Evolutionary conservation across 306 rosid species (phyloP), one percentile per base, ranked within the genome.

Genomic region (Cucurbita pepo): DNA sequence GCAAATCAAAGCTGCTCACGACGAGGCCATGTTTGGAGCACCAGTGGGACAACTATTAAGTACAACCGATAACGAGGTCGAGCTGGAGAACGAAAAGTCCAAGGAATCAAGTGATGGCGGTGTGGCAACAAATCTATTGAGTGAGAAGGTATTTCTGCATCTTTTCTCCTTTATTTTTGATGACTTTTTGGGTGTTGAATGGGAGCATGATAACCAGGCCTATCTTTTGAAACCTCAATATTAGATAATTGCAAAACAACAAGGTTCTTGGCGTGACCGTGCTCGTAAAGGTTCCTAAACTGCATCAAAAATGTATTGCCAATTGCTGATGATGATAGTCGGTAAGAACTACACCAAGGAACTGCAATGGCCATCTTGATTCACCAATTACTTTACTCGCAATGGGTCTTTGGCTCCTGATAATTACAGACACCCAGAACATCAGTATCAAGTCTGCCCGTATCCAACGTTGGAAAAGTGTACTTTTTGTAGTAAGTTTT

Each of bases 231-330:
- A 47, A 44, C 78, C 74, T 66, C 72, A 60, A 56, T 80, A 11
- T 77, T 77, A 90, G 98, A 93, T 89, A 56, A 89, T 90, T 74
- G 93, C 92, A 45, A 90, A 81, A 79, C 89, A 79, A 77, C 92
- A 86, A 81, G 92, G 95, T 19, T 90, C 94, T 30, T 94, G 98
- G 97, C 97, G 97, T 11, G 98, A 94, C 40, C 90, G 96, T 56
- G 92, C 89, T 71, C 91, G 89, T 14, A 77, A 72, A 48, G 75
- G 36, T 71, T 62, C 18, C 10, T 5, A 34, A 71, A 71, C 62
- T 55, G 54, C 41, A 25, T 14, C 4, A 6, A 25, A 53, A 53
- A 9, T 14, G 11, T n/a, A 37, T 34, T 16, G 57, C 34, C 62
- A 37, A 71, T 53, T 71, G 44, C 55, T 8, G 14, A 25, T 14